Base-by-base conservation (phyloP, 768 basidiomycete genomes). In the Rhizopogon vinicolor region DNA sequence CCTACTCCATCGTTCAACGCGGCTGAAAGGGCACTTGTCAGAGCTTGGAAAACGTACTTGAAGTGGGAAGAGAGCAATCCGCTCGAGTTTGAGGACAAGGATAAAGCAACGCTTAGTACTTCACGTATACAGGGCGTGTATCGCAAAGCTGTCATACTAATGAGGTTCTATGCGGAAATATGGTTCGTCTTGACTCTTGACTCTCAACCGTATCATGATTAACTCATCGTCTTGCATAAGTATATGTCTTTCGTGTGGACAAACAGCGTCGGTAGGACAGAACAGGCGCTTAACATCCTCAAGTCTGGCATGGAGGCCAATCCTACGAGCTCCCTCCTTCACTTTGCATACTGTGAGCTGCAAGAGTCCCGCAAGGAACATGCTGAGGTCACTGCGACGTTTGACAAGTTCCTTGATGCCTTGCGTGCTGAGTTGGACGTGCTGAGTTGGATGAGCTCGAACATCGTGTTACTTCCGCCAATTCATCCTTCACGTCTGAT, bases 21-120 rank as follows among this genome's bases (percentile, higher is more conserved):
- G 2, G 74, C 79, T 1, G 93, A 97, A 64, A 79, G 89, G 44
- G 78, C 79, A 14, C 79, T 89, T 31, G 83, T 93, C n/a, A 83
- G 85, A 22, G 82, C 83, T 25, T 99, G 97, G 97, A 91, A 92
- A 64, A 76, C 81, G 1, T 98, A 98, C 68, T 73, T 98, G 37
- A 93, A 93, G 63, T 98, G 91, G 90, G 96, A 99, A 70, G 92
- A 96, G 69, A 80, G 80, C 60, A 98, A 99, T 65, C 96, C 94
- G 1, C 80, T 98, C 51, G 92, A 93, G 69, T 83, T 98, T 41
- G 93, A 95, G 59, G 89, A 91, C 51, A 87, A 84, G 64, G 93
- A 96, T 61, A 79, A 81, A 57, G 71, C 76, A 1, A 78, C 79
- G 7, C 70, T 97, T 40, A n/a, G n/a, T n/a, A 77, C 85, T 46